A percentile compares a stretch with the other conserved stretches of the same genome.
phyloP scores from a whole-genome alignment of 176 grass and related monocot genomes.

The Oryza australiensis region DNA sequence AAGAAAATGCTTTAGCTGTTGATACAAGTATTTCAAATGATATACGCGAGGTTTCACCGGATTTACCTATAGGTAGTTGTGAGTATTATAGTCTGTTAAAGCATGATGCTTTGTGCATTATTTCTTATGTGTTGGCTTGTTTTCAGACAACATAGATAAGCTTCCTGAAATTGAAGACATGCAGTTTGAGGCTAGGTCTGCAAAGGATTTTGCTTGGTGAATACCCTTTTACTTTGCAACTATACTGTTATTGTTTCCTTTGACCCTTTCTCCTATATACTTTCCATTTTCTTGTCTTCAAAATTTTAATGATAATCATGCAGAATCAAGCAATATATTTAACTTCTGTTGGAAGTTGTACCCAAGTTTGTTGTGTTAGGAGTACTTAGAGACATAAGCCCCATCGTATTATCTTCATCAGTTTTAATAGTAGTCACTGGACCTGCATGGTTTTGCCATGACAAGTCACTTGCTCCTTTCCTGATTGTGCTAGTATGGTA shows the following conservation, averaged over 20 bases:
- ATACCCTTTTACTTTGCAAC: slow-evolving; percentile 27
- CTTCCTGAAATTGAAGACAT: slow-evolving; percentile 51
- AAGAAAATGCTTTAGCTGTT: slow-evolving; percentile 41
- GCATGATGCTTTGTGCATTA: slow-evolving; percentile 9
- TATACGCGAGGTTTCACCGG: slow-evolving; percentile 29
- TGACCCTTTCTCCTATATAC: not conserved
- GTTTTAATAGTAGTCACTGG: not conserved
- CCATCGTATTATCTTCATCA: not conserved
- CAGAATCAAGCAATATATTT: not conserved
- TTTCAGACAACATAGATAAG: slow-evolving; percentile 55
- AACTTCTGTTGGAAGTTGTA: not conserved
- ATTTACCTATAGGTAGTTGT: slow-evolving; percentile 34
- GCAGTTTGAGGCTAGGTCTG: slow-evolving; percentile 93
- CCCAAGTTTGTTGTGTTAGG: not conserved
- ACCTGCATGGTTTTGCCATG: not conserved
- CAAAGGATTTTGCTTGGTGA: slow-evolving; percentile 87
- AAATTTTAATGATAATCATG: not conserved
- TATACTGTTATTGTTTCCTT: not conserved
- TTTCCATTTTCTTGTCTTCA: slow-evolving; percentile 1
- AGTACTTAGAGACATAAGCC: slow-evolving; percentile 4
- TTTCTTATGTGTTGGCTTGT: slow-evolving; percentile 30
- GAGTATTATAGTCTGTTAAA: slow-evolving; percentile 11
- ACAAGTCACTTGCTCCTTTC: slow-evolving; percentile 8
- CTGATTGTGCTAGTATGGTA: not conserved
- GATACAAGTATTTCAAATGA: slow-evolving; percentile 66